Percentiles rank a stretch among this genome's conserved stretches.
phyloP scores from a whole-genome alignment of 805 yeast genomes.

The Maudiozyma bulderi region DNA sequence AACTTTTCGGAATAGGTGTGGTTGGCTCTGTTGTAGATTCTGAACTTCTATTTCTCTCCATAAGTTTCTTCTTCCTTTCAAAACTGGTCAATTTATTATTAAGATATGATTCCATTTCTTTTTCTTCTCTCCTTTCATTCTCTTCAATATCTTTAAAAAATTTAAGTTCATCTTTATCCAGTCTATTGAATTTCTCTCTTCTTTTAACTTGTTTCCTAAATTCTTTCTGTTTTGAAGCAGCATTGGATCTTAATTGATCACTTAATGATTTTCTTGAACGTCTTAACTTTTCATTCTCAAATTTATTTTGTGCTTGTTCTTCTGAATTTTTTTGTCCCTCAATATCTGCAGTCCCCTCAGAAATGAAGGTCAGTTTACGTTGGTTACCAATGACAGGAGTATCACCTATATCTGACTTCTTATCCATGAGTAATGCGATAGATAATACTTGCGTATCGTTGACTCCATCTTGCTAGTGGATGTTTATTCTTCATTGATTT shows the following conservation, averaged over 20 bases:
- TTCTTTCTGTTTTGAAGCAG: conserved; percentile 21
- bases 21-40: neutral
- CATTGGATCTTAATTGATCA: conserved; percentile 20
- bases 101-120: conserved; percentile 4
- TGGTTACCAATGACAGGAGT: conserved; percentile 1
- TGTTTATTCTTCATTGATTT: too few relatives aligned
- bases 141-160: conserved; percentile 9
- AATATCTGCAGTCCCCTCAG: conserved; percentile 24
- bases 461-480: too few relatives aligned
- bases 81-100: conserved; percentile 4
- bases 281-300: conserved; percentile 16
- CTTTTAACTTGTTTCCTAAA: conserved; percentile 17
- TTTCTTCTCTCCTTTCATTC: conserved; percentile 5
- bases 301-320: conserved; percentile 13
- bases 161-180: conserved; percentile 17
- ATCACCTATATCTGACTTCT: neutral
- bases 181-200: conserved; percentile 23
- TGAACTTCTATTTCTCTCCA: neutral
- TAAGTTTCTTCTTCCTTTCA: neutral
- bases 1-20: neutral
- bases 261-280: conserved; percentile 22
- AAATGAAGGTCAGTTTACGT: conserved; percentile 15
- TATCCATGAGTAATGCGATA: too few relatives aligned
- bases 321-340: conserved; percentile 16
- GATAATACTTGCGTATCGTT: too few relatives aligned